Base-by-base conservation (phyloP, 352 stramenopile genomes). In the Pythium folliculosum region DNA sequence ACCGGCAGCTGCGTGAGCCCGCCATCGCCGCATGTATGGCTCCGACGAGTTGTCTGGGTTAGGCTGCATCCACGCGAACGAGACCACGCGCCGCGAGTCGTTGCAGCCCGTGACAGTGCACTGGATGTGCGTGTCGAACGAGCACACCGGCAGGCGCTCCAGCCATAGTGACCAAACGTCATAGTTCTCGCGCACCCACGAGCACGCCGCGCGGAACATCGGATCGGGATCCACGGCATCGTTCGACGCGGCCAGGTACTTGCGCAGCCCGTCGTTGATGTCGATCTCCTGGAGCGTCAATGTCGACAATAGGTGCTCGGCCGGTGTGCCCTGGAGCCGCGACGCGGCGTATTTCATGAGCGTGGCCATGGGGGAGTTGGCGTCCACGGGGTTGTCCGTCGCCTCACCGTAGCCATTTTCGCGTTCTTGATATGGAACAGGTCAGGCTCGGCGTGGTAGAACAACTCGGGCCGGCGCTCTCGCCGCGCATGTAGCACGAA, bases 381-480 rank as follows among this genome's bases (percentile, higher is more conserved):
- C 69, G 5, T 60, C 54, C 6, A 82, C 75, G 3, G 64, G 68
- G 49, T 82, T 86, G 17, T 47, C 70, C 10, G 72, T 81, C 1
- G 16, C 0, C 8, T 73, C 60, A 27, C 77, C 75, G 45, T 85
- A 82, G 0, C 77, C 77, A 38, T 86, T 5, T 63, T 82, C 76
- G 50, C 21, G 45, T 83, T 19, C 16, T 69, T 35, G 22, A 71
- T 54, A 30, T 79, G 67, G 48, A 82, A 78, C 50, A 69, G 44
- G 27, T 82, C 75, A 2, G 75, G 77, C 57, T 83, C 77, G 55
- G 69, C 83, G 48, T 86, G 70, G 48, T 86, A 86, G 37, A 86
- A 86, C 23, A 72, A n/a, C 8, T 80, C 67, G 0, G 70, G 62
- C 12, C 66, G 60, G 5, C 53, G 23, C 47, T 72, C 60, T 22